A percentile compares a stretch with the other conserved stretches of the same genome.
These are phyloP conservation scores for Gracilaria gracilis DNA, from an alignment of 23 red algal genomes.

Conservation along the genomic window DNA sequence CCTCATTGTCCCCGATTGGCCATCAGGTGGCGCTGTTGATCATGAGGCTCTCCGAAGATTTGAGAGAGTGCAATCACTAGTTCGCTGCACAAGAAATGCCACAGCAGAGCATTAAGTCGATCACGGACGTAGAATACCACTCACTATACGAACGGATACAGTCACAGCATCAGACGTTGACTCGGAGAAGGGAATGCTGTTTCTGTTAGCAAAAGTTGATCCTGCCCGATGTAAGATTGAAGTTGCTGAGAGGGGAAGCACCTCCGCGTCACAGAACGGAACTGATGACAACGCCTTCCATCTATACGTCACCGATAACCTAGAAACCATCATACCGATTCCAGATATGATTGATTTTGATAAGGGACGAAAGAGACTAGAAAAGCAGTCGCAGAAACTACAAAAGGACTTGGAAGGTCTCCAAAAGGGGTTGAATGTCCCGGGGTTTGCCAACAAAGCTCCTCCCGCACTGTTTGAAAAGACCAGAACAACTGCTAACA, in stretches of 20 bases:
- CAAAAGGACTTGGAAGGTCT: slow-evolving; percentile 83
- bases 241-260: slow-evolving; percentile 16
- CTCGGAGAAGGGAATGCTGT: slow-evolving; percentile 69
- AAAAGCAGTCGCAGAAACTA: slow-evolving; percentile 81
- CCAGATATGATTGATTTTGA: slow-evolving; percentile 83
- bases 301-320: slow-evolving; percentile 70
- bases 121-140: slow-evolving; percentile 63
- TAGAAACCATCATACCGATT: slow-evolving; percentile 79
- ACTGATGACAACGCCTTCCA: slow-evolving; percentile 46
- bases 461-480: slow-evolving; percentile 81
- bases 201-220: slow-evolving; percentile 75
- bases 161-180: slow-evolving; percentile 44
- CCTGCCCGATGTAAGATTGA: slow-evolving; percentile 48
- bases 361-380: slow-evolving; percentile 83
- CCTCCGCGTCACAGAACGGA: slow-evolving; percentile 1
- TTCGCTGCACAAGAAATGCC: slow-evolving; percentile 86
- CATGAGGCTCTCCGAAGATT: slow-evolving; percentile 63
- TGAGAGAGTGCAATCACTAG: slow-evolving; percentile 83
- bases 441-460: slow-evolving; percentile 86
- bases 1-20: slow-evolving; percentile 87
- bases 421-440: slow-evolving; percentile 69
- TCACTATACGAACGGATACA: slow-evolving; percentile 67
- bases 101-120: slow-evolving; percentile 88
- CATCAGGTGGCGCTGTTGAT: slow-evolving; percentile 50
- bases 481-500: slow-evolving; percentile 50